Evolutionary conservation across 768 basidiomycete species (phyloP).

Genomic region (Boletus vermiculosoides): DNA sequence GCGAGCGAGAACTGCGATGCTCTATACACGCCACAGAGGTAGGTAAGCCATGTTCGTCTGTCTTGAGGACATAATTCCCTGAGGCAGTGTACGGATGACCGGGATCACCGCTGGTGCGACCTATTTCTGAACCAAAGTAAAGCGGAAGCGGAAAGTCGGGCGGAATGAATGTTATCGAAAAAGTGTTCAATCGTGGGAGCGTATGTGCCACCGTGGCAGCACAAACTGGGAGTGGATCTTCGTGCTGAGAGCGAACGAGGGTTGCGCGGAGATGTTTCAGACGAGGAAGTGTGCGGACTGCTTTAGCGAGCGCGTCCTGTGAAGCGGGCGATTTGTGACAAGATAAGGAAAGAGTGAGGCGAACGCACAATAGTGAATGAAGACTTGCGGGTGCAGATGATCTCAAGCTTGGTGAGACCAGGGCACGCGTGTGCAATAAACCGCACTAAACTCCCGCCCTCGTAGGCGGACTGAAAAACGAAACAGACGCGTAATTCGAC

Average conservation of each 20-base stretch:
- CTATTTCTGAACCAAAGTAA: conserved; percentile 44
- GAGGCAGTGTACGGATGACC: conserved; percentile 32
- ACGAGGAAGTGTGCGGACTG: conserved; percentile 58
- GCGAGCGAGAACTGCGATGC: conserved; percentile 31
- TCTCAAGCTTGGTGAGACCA: conserved; percentile 57
- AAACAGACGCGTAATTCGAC: conserved; percentile 63
- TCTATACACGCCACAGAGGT: conserved; percentile 51
- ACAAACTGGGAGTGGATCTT: conserved; percentile 56
- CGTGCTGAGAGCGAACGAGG: conserved; percentile 65
- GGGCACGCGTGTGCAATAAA: conserved; percentile 68
- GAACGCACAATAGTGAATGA: conserved; percentile 66
- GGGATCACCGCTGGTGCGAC: conserved; percentile 32
- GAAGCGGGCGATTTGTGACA: background rate
- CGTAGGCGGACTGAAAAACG: conserved; percentile 69
- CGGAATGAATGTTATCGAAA: conserved; percentile 65
- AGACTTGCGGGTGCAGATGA: conserved; percentile 66
- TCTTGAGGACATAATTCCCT: conserved; percentile 56
- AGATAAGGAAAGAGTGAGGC: background rate
- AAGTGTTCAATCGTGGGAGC: conserved; percentile 65
- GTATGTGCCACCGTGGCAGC: conserved; percentile 61
- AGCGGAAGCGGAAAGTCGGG: conserved; percentile 51
- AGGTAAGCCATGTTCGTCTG: conserved; percentile 67
- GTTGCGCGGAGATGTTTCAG: conserved; percentile 62
- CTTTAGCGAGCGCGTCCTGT: conserved; percentile 50
- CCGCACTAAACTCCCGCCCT: conserved; percentile 66